Evolutionary conservation across 2,329 filamentous ascomycete species (phyloP).

Genomic region (Lasiodiplodia sp.): DNA sequence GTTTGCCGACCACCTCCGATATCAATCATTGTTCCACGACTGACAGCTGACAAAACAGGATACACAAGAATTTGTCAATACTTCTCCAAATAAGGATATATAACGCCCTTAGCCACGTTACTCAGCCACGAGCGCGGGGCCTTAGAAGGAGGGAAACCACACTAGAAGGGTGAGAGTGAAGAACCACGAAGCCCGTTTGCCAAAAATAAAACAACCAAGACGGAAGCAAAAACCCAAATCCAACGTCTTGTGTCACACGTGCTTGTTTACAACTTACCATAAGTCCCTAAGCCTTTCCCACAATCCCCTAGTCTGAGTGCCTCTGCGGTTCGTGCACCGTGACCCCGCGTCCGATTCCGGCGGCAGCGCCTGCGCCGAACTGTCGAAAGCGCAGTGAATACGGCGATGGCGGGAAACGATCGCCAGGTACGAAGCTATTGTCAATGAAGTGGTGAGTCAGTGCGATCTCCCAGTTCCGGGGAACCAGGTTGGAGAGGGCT

Average conservation of each 20-base stretch:
- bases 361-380: neutral
- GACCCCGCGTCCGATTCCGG: neutral
- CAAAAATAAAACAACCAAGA: neutral
- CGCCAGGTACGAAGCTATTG: neutral
- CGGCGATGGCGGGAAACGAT: neutral
- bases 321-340: neutral
- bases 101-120: neutral
- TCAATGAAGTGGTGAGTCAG: neutral
- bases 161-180: neutral
- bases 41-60: neutral
- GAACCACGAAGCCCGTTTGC: neutral
- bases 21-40: neutral
- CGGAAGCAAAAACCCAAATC: neutral
- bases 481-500: neutral
- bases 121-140: neutral
- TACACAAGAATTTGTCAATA: neutral
- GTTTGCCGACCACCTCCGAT: neutral
- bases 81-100: neutral
- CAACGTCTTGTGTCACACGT: slow-evolving; percentile 11
- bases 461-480: neutral
- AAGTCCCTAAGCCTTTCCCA: neutral
- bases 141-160: neutral
- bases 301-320: neutral
- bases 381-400: neutral
- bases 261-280: neutral